These are phyloP conservation scores for Calonectria pauciramosa DNA, from an alignment of 2,329 filamentous ascomycete genomes.

Conservation along the genomic window DNA sequence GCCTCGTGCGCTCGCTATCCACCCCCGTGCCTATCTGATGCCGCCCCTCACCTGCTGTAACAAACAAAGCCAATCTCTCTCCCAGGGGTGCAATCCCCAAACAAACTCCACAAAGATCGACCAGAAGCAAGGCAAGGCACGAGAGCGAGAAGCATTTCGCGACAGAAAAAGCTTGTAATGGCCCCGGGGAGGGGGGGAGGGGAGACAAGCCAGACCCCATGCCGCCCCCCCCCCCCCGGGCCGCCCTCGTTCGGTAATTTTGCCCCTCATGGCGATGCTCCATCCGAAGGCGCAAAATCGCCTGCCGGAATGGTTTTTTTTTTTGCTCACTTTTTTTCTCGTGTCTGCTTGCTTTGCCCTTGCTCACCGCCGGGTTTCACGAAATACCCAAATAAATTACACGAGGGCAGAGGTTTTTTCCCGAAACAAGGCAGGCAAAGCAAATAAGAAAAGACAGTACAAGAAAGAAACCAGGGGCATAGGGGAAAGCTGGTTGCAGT, in stretches of 20 bases:
- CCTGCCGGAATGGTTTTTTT: not conserved
- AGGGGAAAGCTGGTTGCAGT: not conserved
- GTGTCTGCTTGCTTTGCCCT: not conserved
- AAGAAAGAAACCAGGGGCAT: not conserved
- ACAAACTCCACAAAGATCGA: constrained; percentile 16
- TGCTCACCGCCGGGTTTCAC: not conserved
- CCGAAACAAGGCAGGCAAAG: not conserved
- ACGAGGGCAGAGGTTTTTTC: not conserved
- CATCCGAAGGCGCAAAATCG: not conserved
- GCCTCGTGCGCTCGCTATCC: not conserved
- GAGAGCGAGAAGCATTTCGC: not conserved
- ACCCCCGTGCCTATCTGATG: not conserved
- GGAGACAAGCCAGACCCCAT: not conserved
- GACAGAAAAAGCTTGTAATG: not conserved
- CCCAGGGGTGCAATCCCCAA: constrained; percentile 1
- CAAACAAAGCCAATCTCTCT: not conserved
- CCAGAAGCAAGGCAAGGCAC: not conserved
- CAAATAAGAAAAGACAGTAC: not conserved
- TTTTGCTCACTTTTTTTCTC: not conserved
- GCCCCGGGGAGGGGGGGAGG: not conserved
- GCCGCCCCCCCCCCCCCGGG: not conserved
- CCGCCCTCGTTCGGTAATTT: not conserved
- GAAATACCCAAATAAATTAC: not conserved
- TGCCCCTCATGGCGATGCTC: not conserved
- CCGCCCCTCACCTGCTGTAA: not conserved